Conservation (phyloP, 1,139 yeast species). For the Yamadazyma triangularis region DNA sequence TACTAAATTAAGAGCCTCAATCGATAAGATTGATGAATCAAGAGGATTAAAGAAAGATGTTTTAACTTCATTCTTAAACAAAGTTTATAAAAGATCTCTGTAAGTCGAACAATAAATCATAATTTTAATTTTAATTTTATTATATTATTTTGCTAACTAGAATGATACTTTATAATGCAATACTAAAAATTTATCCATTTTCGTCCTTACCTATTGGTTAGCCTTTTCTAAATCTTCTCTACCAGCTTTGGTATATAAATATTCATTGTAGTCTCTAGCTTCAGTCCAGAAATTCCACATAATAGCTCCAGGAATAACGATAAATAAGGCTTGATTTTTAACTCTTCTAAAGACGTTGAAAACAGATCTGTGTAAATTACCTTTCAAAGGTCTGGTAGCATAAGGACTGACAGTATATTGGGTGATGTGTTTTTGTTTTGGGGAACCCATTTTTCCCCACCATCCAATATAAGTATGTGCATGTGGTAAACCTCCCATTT, state of each 20-base stretch:
- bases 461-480: conserved; percentile 83
- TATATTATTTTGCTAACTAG: neutral
- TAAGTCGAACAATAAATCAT: conserved; percentile 21
- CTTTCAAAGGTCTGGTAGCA: conserved; percentile 91
- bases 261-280: conserved; percentile 90
- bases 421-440: conserved; percentile 82
- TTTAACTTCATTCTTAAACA: conserved; percentile 75
- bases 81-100: conserved; percentile 91
- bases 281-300: conserved; percentile 86
- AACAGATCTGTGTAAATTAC: conserved; percentile 77
- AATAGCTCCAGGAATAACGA: conserved; percentile 71
- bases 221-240: conserved; percentile 87
- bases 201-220: too few relatives aligned
- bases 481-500: conserved; percentile 55
- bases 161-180: too few relatives aligned
- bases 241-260: conserved; percentile 96
- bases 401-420: conserved; percentile 88
- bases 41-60: conserved; percentile 90
- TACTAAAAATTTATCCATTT: too few relatives aligned
- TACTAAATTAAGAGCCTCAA: conserved; percentile 56
- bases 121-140: neutral
- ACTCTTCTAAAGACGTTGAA: conserved; percentile 96
- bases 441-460: conserved; percentile 92
- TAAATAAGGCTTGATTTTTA: conserved; percentile 76
- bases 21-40: conserved; percentile 74